phyloP scores from a whole-genome alignment of 2,329 filamentous ascomycete genomes.

The Stagonosporopsis tanaceti region DNA sequence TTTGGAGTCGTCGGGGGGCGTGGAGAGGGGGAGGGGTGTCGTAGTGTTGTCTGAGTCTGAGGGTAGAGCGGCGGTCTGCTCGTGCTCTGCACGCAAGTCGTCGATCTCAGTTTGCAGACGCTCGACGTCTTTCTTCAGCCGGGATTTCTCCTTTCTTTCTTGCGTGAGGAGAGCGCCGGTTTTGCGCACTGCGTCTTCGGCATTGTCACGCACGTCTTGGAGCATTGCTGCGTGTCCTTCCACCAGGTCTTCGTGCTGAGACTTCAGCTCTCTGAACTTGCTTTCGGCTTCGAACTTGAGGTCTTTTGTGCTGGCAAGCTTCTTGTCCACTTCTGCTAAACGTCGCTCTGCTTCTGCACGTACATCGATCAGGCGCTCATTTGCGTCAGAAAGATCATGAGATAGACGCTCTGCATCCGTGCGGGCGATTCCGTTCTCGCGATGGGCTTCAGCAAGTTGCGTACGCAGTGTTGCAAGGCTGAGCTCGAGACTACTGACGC shows the following conservation, averaged over 20 bases:
- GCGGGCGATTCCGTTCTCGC: conserved; percentile 32
- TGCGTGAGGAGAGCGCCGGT: conserved; percentile 41
- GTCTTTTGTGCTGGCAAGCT: conserved; percentile 41
- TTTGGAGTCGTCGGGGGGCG: conserved; percentile 26
- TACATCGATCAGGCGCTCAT: conserved; percentile 36
- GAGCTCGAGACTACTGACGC: conserved; percentile 41
- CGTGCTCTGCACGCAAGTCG: conserved; percentile 26
- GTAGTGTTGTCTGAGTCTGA: conserved; percentile 21
- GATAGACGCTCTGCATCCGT: conserved; percentile 39
- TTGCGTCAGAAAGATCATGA: conserved; percentile 35
- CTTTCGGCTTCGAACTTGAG: conserved; percentile 35
- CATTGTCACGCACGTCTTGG: conserved; percentile 43
- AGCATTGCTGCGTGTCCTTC: conserved; percentile 39
- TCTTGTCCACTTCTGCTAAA: conserved; percentile 40
- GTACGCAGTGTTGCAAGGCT: conserved; percentile 40
- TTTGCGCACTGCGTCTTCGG: conserved; percentile 48
- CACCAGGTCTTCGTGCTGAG: conserved; percentile 36
- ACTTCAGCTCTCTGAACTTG: conserved; percentile 36
- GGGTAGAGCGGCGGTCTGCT: conserved; percentile 6
- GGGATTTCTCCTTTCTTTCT: conserved; percentile 45
- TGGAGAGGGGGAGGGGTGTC: background rate
- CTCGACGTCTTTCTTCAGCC: conserved; percentile 38
- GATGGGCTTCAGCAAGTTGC: conserved; percentile 44
- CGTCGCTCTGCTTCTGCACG: conserved; percentile 39
- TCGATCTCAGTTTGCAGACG: conserved; percentile 31